These are phyloP conservation scores for Yamadazyma sp. DNA, from an alignment of 805 yeast genomes.

Conservation along the genomic window DNA sequence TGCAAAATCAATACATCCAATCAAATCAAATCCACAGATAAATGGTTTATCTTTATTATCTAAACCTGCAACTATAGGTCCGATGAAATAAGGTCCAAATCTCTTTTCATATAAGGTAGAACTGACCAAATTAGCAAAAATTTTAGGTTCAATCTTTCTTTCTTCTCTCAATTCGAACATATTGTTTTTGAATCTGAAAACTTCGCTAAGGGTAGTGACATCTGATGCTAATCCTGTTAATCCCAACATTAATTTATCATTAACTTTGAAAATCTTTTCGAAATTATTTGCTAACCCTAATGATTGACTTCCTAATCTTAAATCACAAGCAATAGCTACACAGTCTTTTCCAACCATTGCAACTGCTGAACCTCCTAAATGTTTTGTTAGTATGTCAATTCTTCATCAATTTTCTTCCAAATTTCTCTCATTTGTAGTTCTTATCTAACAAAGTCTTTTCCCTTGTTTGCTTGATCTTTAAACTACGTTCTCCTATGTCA, in stretches of 20 bases:
- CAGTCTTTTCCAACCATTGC: slow-evolving; percentile 99
- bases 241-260: slow-evolving; percentile 78
- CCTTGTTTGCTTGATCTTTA: no score
- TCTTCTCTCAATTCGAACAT: slow-evolving; percentile 89
- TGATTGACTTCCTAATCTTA: slow-evolving; percentile 91
- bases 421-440: no score
- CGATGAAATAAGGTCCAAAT: slow-evolving; percentile 94
- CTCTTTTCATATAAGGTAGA: slow-evolving; percentile 86
- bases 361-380: slow-evolving; percentile 84
- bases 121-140: slow-evolving; percentile 89
- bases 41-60: slow-evolving; percentile 81
- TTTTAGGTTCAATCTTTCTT: slow-evolving; percentile 86
- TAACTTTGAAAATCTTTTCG: slow-evolving; percentile 86
- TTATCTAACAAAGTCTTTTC: no score
- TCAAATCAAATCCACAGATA: slow-evolving; percentile 91
- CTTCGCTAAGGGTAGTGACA: slow-evolving; percentile 79
- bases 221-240: slow-evolving; percentile 95
- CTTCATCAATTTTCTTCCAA: no score
- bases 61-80: slow-evolving; percentile 95
- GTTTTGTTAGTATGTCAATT: slow-evolving; percentile 9
- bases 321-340: slow-evolving; percentile 95
- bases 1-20: slow-evolving; percentile 95
- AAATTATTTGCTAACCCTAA: slow-evolving; percentile 89
- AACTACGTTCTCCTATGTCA: slow-evolving; percentile 15
- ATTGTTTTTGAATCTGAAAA: slow-evolving; percentile 80